Base-by-base conservation (phyloP, 176 grass and related monocot species). In the Eleusine coracana region DNA sequence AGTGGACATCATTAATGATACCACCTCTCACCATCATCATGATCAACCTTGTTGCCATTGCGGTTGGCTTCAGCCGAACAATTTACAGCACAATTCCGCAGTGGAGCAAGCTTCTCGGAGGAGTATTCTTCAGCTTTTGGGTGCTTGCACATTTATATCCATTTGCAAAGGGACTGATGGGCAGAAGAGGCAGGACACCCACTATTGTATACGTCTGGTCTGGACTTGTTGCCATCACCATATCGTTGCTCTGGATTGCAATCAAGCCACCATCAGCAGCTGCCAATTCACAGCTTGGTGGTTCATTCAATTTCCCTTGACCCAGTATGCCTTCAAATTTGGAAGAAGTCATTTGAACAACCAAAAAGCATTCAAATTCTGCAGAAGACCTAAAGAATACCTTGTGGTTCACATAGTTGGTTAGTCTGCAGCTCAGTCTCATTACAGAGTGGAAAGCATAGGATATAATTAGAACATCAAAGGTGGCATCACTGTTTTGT, bases 71-170 rank as follows among this genome's bases (percentile, higher is more conserved):
- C 87, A 91, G 92, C 70, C 76, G 96, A 48, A 99, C 91, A 2
- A 92, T 99, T 28, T 96, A 99, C 84, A 99, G 96, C 77, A 89
- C 84, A 59, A 92, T 99, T 29, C 96, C 96, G 0, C 96, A 96
- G 86, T 99, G 93, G 96, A 99, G 93, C 85, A 96, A 99, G 83
- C 93, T 99, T 69, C 87, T 99, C 45, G 96, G 96, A 38, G 96
- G 96, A 27, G 93, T 99, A 41, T 99, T 99, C 65, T 99, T 99
- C 86, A 93, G 93, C 81, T 94, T 99, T 77, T 99, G 96, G 96
- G 96, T 99, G 79, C 82, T 99, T 18, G 96, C 93, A 13, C 96
- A 99, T 88, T 69, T 99, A 41, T 99, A 99, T 76, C 96, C 96
- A 11, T 99, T 99, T 58, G 96, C 96, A 14, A 99, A 99, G 80